These are phyloP conservation scores for Oryza meyeriana DNA, from an alignment of 176 grass and related monocot species.

Conservation along the genomic window DNA sequence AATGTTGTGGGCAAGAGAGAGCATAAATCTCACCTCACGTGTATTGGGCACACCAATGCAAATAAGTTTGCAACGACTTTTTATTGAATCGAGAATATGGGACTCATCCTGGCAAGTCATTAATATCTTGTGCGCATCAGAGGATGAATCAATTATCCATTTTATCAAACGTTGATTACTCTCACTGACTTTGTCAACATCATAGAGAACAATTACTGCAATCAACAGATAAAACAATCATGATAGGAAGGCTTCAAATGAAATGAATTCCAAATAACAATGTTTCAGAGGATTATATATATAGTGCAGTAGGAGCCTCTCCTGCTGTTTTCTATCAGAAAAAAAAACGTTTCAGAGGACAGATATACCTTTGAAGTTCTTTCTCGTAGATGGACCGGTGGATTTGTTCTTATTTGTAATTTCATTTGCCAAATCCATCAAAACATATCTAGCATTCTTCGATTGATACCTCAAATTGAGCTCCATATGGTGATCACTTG, in stretches of 20 bases:
- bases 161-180: constrained; percentile 66
- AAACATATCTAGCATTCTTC: constrained; percentile 59
- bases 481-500: constrained; percentile 59
- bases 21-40: constrained; percentile 42
- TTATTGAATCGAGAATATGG: constrained; percentile 59
- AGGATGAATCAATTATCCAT: constrained; percentile 75
- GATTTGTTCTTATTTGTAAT: constrained; percentile 42
- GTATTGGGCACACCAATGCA: constrained; percentile 40
- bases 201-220: constrained; percentile 66
- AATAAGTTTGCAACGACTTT: constrained; percentile 59
- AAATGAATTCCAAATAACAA: background rate
- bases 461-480: constrained; percentile 54
- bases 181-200: constrained; percentile 60
- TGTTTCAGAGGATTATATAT: background rate
- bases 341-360: background rate
- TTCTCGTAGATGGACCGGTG: constrained; percentile 34
- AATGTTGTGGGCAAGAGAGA: background rate
- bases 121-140: constrained; percentile 66
- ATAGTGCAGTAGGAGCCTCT: no score
- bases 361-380: constrained; percentile 57
- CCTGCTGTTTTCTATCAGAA: no score
- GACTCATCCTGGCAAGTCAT: constrained; percentile 66
- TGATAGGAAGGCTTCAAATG: constrained; percentile 24
- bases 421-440: constrained; percentile 68
- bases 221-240: constrained; percentile 24